phyloP scores from a whole-genome alignment of 345 rosid species.

The Acer yangbiense region DNA sequence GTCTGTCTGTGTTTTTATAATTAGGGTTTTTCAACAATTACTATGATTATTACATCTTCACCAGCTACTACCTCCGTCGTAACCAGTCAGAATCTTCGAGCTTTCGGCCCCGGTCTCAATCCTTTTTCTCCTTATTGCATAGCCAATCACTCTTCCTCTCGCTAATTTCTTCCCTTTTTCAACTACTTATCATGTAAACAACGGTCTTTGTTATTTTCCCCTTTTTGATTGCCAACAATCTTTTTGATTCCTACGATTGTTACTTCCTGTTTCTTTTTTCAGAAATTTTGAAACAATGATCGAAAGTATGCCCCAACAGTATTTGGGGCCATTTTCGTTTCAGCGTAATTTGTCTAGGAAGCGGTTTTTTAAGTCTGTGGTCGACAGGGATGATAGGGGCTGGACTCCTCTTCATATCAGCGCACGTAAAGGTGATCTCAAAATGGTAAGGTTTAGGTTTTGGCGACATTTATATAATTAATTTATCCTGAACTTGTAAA shows the following conservation, averaged over 20 bases:
- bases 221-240: not conserved
- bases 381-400: constrained; percentile 80
- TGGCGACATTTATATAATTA: not conserved
- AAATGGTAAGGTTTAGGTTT: constrained; percentile 35
- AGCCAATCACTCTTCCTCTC: constrained; percentile 70
- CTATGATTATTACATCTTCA: constrained; percentile 59
- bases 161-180: constrained; percentile 34
- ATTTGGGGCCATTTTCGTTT: constrained; percentile 42
- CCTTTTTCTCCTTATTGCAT: constrained; percentile 88
- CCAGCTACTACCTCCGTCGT: constrained; percentile 39
- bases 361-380: constrained; percentile 49
- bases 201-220: not conserved
- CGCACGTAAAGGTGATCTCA: constrained; percentile 86
- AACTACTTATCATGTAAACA: constrained; percentile 16
- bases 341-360: constrained; percentile 62
- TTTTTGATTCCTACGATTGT: not conserved
- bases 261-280: not conserved
- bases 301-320: constrained; percentile 53
- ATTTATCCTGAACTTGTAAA: not conserved
- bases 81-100: constrained; percentile 63
- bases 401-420: constrained; percentile 88
- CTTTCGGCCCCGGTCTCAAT: constrained; percentile 91
- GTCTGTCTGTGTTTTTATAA: not conserved
- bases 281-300: not conserved
- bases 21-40: constrained; percentile 29